Base-by-base conservation (phyloP, 2,329 filamentous ascomycete genomes). In the Helminthosporium solani region DNA sequence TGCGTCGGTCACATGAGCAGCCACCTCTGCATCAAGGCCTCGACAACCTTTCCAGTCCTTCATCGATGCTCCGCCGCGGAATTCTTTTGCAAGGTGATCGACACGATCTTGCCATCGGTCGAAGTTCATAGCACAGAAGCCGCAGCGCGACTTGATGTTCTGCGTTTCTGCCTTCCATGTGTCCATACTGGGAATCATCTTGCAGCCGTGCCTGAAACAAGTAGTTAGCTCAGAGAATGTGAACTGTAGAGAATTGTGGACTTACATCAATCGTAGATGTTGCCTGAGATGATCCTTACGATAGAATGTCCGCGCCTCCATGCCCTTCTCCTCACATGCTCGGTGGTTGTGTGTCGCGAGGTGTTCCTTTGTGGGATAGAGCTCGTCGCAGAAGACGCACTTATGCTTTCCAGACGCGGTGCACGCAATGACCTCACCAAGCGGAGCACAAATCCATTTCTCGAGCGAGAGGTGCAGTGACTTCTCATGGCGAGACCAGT, bases 291-390 rank as follows among this genome's bases (percentile, higher is more conserved):
- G 81, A 56, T 84, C 81, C 62, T 84, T 84, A 20, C 81, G 73
- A 57, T 81, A 83, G 61, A 84, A 84, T 0, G 79, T 83, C 28
- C 82, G 78, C 54, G 88, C 84, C 44, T 81, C 77, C 1, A 77
- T 52, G 3, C 79, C 79, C 61, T 86, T 82, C 59, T 90, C 86
- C 52, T 83, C 82, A 63, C 88, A 91, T 12, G 80, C 71, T 27
- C 70, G 69, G 60, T 81, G 81, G 52, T 83, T 82, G 68, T 85
- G 82, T 7, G 71, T 73, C 53, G 82, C 80, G 14, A 84, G 61
- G 61, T 85, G 82, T 12, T 78, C 77, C 19, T 72, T 64, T 7
- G 74, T 74, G 0, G 82, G 81, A 41, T 83, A 75, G 19, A 73
- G 56, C 15, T 70, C 70, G 43, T 76, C 75, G 62, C 82, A 85